phyloP scores from a whole-genome alignment of 169 alveolate genomes.

The Amoebophrya sp. region DNA sequence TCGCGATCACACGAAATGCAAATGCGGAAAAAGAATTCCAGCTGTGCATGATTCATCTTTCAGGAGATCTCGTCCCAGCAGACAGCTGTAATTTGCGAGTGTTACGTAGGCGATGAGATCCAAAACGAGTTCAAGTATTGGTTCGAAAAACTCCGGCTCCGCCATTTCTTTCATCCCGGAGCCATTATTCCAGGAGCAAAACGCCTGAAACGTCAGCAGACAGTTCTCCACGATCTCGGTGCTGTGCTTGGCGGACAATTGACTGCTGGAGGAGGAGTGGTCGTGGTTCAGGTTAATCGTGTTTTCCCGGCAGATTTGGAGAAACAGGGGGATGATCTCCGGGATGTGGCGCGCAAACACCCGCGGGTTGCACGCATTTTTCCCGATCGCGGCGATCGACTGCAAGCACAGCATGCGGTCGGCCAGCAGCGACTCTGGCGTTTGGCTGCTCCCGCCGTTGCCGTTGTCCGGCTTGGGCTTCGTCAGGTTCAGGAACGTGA shows the following conservation, averaged over 20 bases:
- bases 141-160: conserved; percentile 31
- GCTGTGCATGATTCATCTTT: too few relatives aligned
- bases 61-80: conserved; percentile 71
- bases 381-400: conserved; percentile 53
- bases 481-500: conserved; percentile 42
- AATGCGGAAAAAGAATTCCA: too few relatives aligned
- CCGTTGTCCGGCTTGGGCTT: too few relatives aligned
- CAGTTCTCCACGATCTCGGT: conserved; percentile 59
- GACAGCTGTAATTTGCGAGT: too few relatives aligned
- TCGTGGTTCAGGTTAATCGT: conserved; percentile 34
- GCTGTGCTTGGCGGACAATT: conserved; percentile 50
- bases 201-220: conserved; percentile 51
- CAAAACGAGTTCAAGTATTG: conserved; percentile 47
- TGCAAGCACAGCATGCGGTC: conserved; percentile 46
- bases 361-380: conserved; percentile 54
- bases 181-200: too few relatives aligned
- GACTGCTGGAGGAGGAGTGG: too few relatives aligned
- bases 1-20: too few relatives aligned
- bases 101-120: conserved; percentile 53
- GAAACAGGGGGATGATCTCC: conserved; percentile 50
- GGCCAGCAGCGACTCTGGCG: too few relatives aligned
- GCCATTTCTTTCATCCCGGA: conserved; percentile 53
- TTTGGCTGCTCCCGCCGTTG: conserved; percentile 37
- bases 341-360: conserved; percentile 41
- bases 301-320: conserved; percentile 31